Evolutionary conservation across 2,329 filamentous ascomycete species (phyloP).

Genomic region (Aspergillus tamarii): DNA sequence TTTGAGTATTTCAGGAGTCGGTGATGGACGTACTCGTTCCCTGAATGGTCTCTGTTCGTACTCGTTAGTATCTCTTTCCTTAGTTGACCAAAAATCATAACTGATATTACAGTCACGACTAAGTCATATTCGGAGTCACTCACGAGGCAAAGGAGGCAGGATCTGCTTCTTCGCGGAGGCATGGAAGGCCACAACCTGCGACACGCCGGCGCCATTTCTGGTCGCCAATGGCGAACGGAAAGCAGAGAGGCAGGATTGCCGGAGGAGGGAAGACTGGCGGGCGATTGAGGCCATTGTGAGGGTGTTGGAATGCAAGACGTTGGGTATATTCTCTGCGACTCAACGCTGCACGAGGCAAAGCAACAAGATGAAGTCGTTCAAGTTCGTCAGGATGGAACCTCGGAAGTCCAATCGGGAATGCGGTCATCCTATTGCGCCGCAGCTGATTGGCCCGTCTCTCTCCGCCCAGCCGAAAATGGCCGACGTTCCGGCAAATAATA

Average conservation of each 20-base stretch:
- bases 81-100: not conserved
- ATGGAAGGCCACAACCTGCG: constrained; percentile 80
- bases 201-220: constrained; percentile 38
- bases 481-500: constrained; percentile 29
- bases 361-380: constrained; percentile 32
- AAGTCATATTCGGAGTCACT: constrained; percentile 41
- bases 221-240: constrained; percentile 39
- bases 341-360: constrained; percentile 17
- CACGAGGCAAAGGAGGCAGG: constrained; percentile 84
- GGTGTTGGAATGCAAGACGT: constrained; percentile 21
- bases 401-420: constrained; percentile 44
- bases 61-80: constrained; percentile 47
- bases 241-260: constrained; percentile 40
- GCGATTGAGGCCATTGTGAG: constrained; percentile 46
- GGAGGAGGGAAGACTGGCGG: constrained; percentile 42
- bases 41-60: constrained; percentile 66
- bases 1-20: not conserved
- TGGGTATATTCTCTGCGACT: constrained; percentile 15
- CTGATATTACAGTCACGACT: not conserved
- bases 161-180: constrained; percentile 74
- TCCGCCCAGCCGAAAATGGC: constrained; percentile 45
- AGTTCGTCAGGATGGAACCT: constrained; percentile 33
- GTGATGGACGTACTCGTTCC: constrained; percentile 66
- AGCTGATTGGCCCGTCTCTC: constrained; percentile 39
- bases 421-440: constrained; percentile 40